Percentiles rank a stretch among this genome's conserved stretches.
Evolutionary conservation across 768 basidiomycete species (phyloP).

Genomic region (Trametes meyenii): DNA sequence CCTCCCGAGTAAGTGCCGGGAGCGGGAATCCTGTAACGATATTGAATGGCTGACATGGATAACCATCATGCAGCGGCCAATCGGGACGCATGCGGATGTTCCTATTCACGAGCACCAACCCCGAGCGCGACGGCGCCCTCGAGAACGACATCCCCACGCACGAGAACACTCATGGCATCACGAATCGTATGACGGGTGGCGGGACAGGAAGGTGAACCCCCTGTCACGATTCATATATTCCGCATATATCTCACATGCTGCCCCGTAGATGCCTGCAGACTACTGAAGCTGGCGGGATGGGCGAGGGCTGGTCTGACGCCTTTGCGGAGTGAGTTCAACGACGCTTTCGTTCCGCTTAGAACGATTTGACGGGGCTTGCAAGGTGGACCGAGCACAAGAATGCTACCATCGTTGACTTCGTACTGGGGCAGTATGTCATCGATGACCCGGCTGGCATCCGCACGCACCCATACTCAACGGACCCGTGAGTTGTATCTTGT

Average conservation of each 20-base stretch:
- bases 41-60: background rate
- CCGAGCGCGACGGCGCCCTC: slow-evolving; percentile 62
- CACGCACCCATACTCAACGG: slow-evolving; percentile 58
- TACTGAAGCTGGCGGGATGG: slow-evolving; percentile 67
- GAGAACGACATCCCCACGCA: slow-evolving; percentile 60
- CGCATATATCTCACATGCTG: slow-evolving; percentile 45
- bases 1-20: slow-evolving; percentile 43
- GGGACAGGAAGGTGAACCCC: background rate
- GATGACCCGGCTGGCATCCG: slow-evolving; percentile 55
- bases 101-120: slow-evolving; percentile 37
- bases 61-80: slow-evolving; percentile 31
- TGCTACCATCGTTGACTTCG: slow-evolving; percentile 37
- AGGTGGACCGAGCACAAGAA: slow-evolving; percentile 46
- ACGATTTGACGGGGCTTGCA: slow-evolving; percentile 2
- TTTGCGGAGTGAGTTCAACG: slow-evolving; percentile 27
- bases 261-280: slow-evolving; percentile 61
- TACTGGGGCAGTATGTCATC: slow-evolving; percentile 56
- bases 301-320: slow-evolving; percentile 67
- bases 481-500: slow-evolving; percentile 36
- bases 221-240: background rate
- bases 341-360: background rate
- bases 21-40: background rate
- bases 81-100: slow-evolving; percentile 45
- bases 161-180: slow-evolving; percentile 54
- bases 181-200: slow-evolving; percentile 34